Evolutionary conservation across 257 asterid species (phyloP), one percentile per base, ranked within the genome.

Genomic region (Hygrophila difformis): DNA sequence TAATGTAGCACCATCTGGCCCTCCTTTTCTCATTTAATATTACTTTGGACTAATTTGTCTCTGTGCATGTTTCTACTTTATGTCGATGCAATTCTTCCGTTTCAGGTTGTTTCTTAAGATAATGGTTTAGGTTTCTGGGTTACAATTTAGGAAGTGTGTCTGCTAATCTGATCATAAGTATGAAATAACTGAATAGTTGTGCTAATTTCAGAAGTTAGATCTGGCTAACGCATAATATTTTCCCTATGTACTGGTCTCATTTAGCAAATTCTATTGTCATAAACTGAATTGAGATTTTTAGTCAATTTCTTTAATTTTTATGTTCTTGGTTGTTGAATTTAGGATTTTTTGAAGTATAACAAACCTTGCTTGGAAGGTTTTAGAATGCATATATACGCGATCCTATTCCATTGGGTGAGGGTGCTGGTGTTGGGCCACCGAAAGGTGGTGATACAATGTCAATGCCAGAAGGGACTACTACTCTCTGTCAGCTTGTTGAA

Each of bases 341-440:
- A 85, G 98, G 94, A 91, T 58, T 80, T 91, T 57, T 21, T 80
- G 69, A 91, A 70, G 79, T 91, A 68, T 69, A 86, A 91, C 48
- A 67, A 62, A 57, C 59, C 77, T 26, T 49, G 43, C 59, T 66
- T 91, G 78, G 65, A 68, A 74, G 84, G 70, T 36, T 47, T n/a
- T 91, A 24, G 76, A 62, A 18, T 86, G 97, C 81, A 77, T n/a
- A 62, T 59, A 59, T 71, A 51, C 74, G 48, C 1, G 89, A 82
- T 53, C 94, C 93, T 56, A 70, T 91, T 60, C 79, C 77, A 8
- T 55, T 91, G 69, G 99, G 99, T 62, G 94, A 86, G 71, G 97
- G 99, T 39, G 89, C 89, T 44, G 95, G 99, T 56, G 85, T 76
- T 64, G 99, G 95, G 55, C 57, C 61, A 77, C 68, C 74, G 8